These are phyloP conservation scores for Leccinellum luteum DNA, from an alignment of 768 basidiomycete species.

Conservation along the genomic window DNA sequence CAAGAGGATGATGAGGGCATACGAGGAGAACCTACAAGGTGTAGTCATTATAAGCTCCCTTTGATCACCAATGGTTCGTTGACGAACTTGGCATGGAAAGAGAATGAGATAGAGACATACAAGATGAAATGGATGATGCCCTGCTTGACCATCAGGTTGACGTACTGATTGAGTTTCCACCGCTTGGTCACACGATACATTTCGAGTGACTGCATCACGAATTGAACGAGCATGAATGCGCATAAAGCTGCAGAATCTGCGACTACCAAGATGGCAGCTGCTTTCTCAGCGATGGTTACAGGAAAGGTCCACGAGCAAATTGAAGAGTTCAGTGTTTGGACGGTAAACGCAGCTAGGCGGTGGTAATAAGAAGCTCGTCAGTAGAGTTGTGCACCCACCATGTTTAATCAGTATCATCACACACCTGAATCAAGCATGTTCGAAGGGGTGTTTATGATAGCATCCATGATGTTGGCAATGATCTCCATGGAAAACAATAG, in stretches of 20 bases:
- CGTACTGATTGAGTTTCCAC: not conserved
- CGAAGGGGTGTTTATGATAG: not conserved
- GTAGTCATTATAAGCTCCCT: not conserved
- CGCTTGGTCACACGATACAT: not conserved
- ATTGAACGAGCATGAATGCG: not conserved
- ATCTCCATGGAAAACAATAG: not conserved
- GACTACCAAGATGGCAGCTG: rapidly evolving
- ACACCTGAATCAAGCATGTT: not conserved
- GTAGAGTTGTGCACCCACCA: not conserved
- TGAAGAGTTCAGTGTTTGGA: not conserved
- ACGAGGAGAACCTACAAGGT: not conserved
- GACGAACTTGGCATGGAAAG: not conserved
- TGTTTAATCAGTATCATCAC: not conserved
- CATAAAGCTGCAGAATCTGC: not conserved
- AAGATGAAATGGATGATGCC: not conserved
- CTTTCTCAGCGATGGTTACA: not conserved
- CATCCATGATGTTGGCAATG: not conserved
- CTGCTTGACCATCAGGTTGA: not conserved
- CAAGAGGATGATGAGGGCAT: not conserved
- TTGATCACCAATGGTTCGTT: not conserved
- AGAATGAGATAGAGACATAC: not conserved
- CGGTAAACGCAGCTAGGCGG: too few species aligned
- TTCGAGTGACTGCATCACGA: not conserved
- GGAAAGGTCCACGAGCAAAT: not conserved
- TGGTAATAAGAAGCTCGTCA: not conserved